These are phyloP conservation scores for Prunus fruticosa DNA, from an alignment of 306 rosid genomes.

Conservation along the genomic window DNA sequence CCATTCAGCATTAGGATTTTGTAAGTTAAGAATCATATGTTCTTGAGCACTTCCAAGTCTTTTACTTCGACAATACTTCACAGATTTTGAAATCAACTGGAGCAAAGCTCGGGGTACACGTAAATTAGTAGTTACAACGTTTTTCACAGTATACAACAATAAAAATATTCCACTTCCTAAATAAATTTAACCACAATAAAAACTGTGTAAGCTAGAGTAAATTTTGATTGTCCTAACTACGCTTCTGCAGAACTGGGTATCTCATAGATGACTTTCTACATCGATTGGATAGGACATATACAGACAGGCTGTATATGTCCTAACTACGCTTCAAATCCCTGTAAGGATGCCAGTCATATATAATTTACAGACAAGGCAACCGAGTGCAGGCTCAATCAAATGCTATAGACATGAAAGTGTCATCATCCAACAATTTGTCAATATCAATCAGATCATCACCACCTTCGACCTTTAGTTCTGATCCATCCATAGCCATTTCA, in stretches of 20 bases:
- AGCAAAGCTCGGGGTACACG: not conserved
- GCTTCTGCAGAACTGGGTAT: not conserved
- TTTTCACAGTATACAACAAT: not conserved
- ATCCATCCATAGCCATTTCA: conserved; percentile 32
- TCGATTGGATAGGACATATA: conserved; percentile 34
- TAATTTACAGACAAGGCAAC: conserved; percentile 29
- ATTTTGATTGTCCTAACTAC: not conserved
- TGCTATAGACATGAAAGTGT: conserved; percentile 68
- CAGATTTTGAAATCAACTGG: not conserved
- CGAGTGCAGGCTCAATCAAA: conserved; percentile 44
- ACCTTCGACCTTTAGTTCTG: conserved; percentile 56
- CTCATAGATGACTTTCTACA: not conserved
- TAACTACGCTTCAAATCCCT: conserved; percentile 34
- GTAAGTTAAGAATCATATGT: no score
- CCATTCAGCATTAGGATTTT: no score
- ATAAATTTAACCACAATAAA: not conserved
- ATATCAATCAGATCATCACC: conserved; percentile 70
- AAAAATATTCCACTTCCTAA: not conserved
- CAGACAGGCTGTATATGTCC: conserved; percentile 37
- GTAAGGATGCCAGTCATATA: conserved; percentile 31
- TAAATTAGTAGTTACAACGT: not conserved
- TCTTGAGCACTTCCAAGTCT: no score
- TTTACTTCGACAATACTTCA: not conserved
- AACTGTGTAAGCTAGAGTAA: not conserved
- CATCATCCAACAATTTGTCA: conserved; percentile 70